Base-by-base conservation (phyloP, 1,284 basidiomycete genomes). In the Ceratobasidium sp. region DNA sequence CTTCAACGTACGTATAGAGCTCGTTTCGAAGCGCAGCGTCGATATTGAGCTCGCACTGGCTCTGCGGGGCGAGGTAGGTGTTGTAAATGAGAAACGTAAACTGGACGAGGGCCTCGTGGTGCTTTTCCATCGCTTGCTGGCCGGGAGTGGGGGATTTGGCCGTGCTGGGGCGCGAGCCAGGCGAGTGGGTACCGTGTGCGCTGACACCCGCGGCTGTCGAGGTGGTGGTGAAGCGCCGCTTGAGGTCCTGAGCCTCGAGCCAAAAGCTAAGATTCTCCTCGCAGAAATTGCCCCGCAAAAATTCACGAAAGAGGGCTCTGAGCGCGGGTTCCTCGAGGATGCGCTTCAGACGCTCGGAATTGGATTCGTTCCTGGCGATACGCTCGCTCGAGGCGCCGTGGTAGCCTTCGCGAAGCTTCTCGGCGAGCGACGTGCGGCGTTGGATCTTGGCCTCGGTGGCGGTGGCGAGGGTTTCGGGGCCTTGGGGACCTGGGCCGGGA, bases 181-280 rank as follows among this genome's bases (percentile, higher is more conserved):
- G 54, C n/a, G 65, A 2, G 76, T 25, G 0, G 81, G 78, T 29
- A 78, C 76, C 38, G 73, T 70, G 64, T 27, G 73, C 43, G 52
- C 64, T 31, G 0, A 77, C 77, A 1, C 86, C 85, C 12, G 93
- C 92, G 69, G 91, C 94, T 74, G 91, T 94, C 3, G 92, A 96
- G 0, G 96, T 97, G 70, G 94, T 98, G 77, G 89, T 90, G 82
- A 99, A 99, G 75, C 95, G 90, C 74, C 91, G 86, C 82, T 95
- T 96, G 82, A 99, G 97, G 77, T 99, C 96, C 78, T 95, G 88
- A 0, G 98, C 96, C 76, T 98, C 97, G 67, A 98, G 79, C 92
- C 95, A 99, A 82, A 98, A 99, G 54, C 90, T 90, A 74, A 99
- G 81, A 77, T 99, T 99, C 84, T 99, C 96, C 78, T 99, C 96